Evolutionary conservation across 1,139 yeast species (phyloP).

Genomic region (Candida labiduridarum): DNA sequence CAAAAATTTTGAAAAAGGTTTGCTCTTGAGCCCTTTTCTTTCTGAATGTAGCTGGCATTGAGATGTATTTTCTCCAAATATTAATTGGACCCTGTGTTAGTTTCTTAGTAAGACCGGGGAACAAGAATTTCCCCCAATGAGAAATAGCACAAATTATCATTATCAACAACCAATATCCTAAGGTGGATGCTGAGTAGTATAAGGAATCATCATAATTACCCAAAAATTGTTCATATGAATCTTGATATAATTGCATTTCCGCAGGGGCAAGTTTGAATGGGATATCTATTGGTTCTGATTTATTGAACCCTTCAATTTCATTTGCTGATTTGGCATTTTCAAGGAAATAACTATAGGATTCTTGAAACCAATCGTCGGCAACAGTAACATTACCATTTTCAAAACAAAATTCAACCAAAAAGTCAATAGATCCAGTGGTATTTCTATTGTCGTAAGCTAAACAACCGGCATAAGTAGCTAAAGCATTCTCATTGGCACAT

Average conservation of each 20-base stretch:
- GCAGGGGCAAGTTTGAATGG: constrained; percentile 26
- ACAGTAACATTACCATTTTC: constrained; percentile 15
- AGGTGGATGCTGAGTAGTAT: constrained; percentile 49
- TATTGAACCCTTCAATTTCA: constrained; percentile 27
- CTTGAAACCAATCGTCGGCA: constrained; percentile 19
- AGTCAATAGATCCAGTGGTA: not conserved
- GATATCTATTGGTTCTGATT: constrained; percentile 19
- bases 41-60: constrained; percentile 32
- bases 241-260: constrained; percentile 16
- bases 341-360: constrained; percentile 21
- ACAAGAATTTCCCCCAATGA: constrained; percentile 41
- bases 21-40: constrained; percentile 28
- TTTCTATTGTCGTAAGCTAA: constrained; percentile 8
- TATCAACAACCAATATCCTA: constrained; percentile 53
- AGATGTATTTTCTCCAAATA: constrained; percentile 29
- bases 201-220: constrained; percentile 43
- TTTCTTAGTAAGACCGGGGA: constrained; percentile 26
- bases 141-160: constrained; percentile 40
- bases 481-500: constrained; percentile 17
- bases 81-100: constrained; percentile 27
- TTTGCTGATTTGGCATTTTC: constrained; percentile 20
- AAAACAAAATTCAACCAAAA: constrained; percentile 6
- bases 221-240: constrained; percentile 29
- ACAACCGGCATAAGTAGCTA: constrained; percentile 23
- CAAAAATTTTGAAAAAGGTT: constrained; percentile 21